phyloP scores from a whole-genome alignment of 257 asterid genomes.

The Jasminum sambac region DNA sequence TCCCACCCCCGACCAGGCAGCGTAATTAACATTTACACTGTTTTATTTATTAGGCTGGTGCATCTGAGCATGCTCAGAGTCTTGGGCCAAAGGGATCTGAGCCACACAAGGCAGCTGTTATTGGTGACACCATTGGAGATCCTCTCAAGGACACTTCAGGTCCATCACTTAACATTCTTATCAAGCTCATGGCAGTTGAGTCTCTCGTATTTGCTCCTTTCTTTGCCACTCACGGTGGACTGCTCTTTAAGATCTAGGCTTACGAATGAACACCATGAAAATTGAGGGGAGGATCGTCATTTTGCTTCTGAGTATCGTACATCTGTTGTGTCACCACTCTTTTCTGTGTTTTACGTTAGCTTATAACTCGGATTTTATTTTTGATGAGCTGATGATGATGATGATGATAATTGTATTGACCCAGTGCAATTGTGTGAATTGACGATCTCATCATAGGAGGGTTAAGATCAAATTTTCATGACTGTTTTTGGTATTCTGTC shows the following conservation, averaged over 20 bases:
- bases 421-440: not conserved
- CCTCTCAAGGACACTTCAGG: slow-evolving; percentile 56
- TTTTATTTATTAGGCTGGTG: slow-evolving; percentile 42
- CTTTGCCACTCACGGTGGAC: slow-evolving; percentile 50
- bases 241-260: slow-evolving; percentile 39
- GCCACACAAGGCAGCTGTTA: slow-evolving; percentile 57
- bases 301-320: not conserved
- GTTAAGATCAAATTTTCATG: not conserved
- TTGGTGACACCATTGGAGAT: slow-evolving; percentile 54
- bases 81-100: slow-evolving; percentile 58
- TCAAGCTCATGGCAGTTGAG: slow-evolving; percentile 57
- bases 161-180: slow-evolving; percentile 50
- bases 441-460: not conserved
- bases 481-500: not conserved
- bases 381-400: slow-evolving; percentile 10
- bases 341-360: not conserved
- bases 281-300: not conserved
- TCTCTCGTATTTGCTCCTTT: slow-evolving; percentile 54
- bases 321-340: not conserved
- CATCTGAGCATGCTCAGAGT: slow-evolving; percentile 46
- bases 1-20: not conserved
- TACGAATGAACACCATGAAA: not conserved
- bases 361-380: not conserved
- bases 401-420: not conserved
- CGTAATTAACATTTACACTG: not conserved